Evolutionary conservation across 202 grass and related monocot genomes (phyloP).

Genomic region (Brachypodium distachyon): DNA sequence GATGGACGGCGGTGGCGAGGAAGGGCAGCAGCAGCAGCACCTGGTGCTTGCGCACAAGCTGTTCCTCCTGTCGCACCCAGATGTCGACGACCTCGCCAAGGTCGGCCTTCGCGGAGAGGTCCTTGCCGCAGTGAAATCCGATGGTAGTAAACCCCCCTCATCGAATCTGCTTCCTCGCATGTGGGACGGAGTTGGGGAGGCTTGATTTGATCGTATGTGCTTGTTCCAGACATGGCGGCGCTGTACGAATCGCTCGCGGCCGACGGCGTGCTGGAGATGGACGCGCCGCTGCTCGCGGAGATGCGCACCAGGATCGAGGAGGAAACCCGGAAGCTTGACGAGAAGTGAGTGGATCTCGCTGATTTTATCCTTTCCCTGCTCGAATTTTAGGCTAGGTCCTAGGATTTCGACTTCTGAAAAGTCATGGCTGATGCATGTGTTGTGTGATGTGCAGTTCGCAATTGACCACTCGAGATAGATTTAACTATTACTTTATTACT

Average conservation of each 20-base stretch:
- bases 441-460: neutral
- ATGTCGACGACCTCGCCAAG: conserved; percentile 88
- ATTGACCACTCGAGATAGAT: neutral
- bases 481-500: neutral
- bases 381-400: neutral
- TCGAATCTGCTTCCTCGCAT: neutral
- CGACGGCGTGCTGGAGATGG: conserved; percentile 57
- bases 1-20: conserved; percentile 41
- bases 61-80: conserved; percentile 65
- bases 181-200: neutral
- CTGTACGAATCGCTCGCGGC: conserved; percentile 52
- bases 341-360: conserved; percentile 57
- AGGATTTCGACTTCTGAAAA: neutral
- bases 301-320: conserved; percentile 67
- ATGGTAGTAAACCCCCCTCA: conserved; percentile 26
- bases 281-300: conserved; percentile 48
- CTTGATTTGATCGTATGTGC: conserved; percentile 2
- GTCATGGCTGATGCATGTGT: neutral
- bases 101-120: conserved; percentile 73
- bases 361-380: neutral
- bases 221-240: conserved; percentile 54
- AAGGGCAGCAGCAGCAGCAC: conserved; percentile 63
- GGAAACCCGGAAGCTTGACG: conserved; percentile 56
- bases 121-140: conserved; percentile 59
- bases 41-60: conserved; percentile 70